These are phyloP conservation scores for Scytalidium lignicola DNA, from an alignment of 2,329 filamentous ascomycete genomes.

Conservation along the genomic window DNA sequence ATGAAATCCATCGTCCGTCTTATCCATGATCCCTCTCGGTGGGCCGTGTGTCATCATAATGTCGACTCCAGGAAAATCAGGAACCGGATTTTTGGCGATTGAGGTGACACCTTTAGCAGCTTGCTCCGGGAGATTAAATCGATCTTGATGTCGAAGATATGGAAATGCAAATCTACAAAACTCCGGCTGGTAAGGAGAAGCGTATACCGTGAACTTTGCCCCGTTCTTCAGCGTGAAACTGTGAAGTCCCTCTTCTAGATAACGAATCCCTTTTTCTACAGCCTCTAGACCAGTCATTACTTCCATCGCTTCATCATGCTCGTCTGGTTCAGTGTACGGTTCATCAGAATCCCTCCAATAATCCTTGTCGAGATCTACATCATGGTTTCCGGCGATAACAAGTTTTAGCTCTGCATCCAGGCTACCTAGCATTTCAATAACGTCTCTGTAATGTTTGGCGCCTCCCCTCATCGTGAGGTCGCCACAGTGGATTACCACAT, in stretches of 20 bases:
- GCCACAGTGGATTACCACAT: constrained; percentile 34
- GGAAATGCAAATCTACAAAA: constrained; percentile 20
- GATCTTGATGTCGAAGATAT: constrained; percentile 16
- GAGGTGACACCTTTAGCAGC: constrained; percentile 8
- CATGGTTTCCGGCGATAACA: constrained; percentile 59
- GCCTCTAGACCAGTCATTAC: constrained; percentile 11
- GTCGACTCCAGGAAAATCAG: constrained; percentile 21
- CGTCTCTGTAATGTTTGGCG: constrained; percentile 19
- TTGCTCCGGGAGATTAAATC: constrained; percentile 18
- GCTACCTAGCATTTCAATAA: constrained; percentile 16
- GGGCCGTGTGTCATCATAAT: constrained; percentile 34
- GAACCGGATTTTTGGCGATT: constrained; percentile 17
- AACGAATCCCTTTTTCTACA: constrained; percentile 13
- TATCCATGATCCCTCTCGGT: constrained; percentile 25
- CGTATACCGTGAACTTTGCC: constrained; percentile 21
- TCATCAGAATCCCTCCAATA: not conserved
- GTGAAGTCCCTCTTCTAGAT: constrained; percentile 22
- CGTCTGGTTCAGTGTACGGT: not conserved
- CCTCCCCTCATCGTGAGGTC: constrained; percentile 29
- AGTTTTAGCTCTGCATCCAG: constrained; percentile 52
- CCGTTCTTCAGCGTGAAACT: constrained; percentile 20
- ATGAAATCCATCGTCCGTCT: constrained; percentile 11
- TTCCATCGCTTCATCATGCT: constrained; percentile 5
- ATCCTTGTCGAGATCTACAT: constrained; percentile 46
- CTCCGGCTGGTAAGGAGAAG: constrained; percentile 22